These are phyloP conservation scores for Cyberlindnera maritima DNA, from an alignment of 805 yeast genomes.

Conservation along the genomic window DNA sequence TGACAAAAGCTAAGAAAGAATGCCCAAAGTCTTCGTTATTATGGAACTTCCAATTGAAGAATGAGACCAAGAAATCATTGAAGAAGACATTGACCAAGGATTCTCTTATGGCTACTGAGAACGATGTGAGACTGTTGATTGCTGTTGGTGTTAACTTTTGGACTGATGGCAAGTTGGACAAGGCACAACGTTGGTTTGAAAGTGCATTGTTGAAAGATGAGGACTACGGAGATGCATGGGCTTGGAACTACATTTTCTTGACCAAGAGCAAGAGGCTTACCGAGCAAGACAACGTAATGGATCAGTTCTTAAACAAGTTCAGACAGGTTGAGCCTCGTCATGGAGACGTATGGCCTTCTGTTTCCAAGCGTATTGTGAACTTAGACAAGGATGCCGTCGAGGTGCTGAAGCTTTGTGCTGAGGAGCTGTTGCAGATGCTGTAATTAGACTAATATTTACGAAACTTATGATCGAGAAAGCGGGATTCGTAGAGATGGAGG, in stretches of 20 bases:
- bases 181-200: slow-evolving; percentile 73
- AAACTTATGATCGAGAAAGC: background rate
- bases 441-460: background rate
- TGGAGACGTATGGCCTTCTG: slow-evolving; percentile 59
- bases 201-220: slow-evolving; percentile 56
- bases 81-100: slow-evolving; percentile 59
- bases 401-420: slow-evolving; percentile 32
- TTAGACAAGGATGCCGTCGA: slow-evolving; percentile 40
- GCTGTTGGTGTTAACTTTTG: slow-evolving; percentile 69
- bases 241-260: slow-evolving; percentile 53
- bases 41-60: slow-evolving; percentile 61
- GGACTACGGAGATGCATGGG: slow-evolving; percentile 76
- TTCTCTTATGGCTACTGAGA: slow-evolving; percentile 67
- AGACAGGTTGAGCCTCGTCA: slow-evolving; percentile 50
- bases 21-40: slow-evolving; percentile 58
- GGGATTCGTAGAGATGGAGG: background rate
- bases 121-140: slow-evolving; percentile 54
- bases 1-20: slow-evolving; percentile 55
- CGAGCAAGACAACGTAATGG: slow-evolving; percentile 32
- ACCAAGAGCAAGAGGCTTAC: slow-evolving; percentile 30
- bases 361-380: slow-evolving; percentile 48
- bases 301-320: slow-evolving; percentile 36
- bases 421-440: background rate
- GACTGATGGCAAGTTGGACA: slow-evolving; percentile 57
- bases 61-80: slow-evolving; percentile 44